Percentiles rank a stretch among this genome's conserved stretches.
Evolutionary conservation across 371 early-diverging fungal genomes (phyloP).

Genomic region (Mortierella sp.): DNA sequence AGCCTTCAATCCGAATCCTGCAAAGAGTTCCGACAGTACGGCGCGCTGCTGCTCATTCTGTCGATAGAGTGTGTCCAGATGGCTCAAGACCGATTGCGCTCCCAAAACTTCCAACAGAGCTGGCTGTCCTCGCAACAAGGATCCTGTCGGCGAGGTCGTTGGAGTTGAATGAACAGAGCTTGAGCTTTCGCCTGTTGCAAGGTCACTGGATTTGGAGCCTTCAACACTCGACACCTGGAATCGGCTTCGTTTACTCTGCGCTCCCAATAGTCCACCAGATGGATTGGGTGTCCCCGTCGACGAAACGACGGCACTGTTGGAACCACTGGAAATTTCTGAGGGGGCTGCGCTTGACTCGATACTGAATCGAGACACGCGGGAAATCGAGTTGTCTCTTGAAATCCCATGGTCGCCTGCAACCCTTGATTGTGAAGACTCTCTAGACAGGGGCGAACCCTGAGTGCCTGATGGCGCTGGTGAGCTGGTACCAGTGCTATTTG

Average conservation of each 20-base stretch:
- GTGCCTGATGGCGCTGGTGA: constrained; percentile 14
- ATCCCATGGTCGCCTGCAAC: constrained; percentile 17
- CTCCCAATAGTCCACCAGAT: constrained; percentile 7
- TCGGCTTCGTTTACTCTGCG: constrained; percentile 44
- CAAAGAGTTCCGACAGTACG: constrained; percentile 38
- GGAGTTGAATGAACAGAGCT: constrained; percentile 43
- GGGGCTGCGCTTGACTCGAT: constrained; percentile 22
- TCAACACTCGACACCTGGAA: constrained; percentile 54
- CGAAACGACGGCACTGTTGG: constrained; percentile 13
- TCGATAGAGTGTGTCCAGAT: constrained; percentile 48
- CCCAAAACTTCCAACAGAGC: constrained; percentile 31
- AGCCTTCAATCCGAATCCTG: constrained; percentile 41
- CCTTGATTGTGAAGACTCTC: constrained; percentile 49
- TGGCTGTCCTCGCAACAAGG: constrained; percentile 38
- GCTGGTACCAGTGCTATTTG: constrained; percentile 15
- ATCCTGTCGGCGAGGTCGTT: constrained; percentile 46
- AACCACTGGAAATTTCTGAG: background rate
- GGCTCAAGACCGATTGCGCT: constrained; percentile 19
- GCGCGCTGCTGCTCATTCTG: constrained; percentile 55
- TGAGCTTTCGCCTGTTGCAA: constrained; percentile 2
- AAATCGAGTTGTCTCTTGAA: constrained; percentile 32
- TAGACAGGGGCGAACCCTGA: constrained; percentile 22
- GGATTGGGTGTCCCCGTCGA: constrained; percentile 25
- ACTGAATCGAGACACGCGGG: constrained; percentile 43
- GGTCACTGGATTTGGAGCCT: constrained; percentile 10